Percentiles rank a stretch among this genome's conserved stretches.
Conservation (phyloP, 2,329 filamentous ascomycete species). For the Pestalotiopsis sp. region DNA sequence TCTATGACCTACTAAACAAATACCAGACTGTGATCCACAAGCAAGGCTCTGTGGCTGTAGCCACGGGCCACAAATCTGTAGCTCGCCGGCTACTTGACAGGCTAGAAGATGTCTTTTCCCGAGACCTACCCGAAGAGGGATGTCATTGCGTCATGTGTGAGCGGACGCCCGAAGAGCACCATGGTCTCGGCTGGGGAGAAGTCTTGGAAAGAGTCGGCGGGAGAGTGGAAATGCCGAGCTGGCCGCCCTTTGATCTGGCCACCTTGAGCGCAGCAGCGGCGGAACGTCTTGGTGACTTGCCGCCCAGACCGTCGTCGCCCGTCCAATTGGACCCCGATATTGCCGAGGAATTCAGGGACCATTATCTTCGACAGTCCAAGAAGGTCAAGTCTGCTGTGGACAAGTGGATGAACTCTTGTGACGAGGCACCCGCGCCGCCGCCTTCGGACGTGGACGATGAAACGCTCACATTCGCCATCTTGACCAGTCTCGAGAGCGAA, state of each 20-base stretch:
- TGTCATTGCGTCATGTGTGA: conserved; percentile 87
- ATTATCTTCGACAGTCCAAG: conserved; percentile 89
- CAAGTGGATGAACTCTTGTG: conserved; percentile 83
- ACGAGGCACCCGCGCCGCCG: conserved; percentile 71
- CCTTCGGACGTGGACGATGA: conserved; percentile 93
- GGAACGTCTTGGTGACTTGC: conserved; percentile 64
- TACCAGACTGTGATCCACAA: conserved; percentile 81
- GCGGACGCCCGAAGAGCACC: conserved; percentile 60
- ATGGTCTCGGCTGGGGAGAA: conserved; percentile 90
- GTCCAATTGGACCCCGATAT: conserved; percentile 89
- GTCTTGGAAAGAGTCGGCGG: conserved; percentile 92
- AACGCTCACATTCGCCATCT: conserved; percentile 88
- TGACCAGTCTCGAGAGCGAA: conserved; percentile 79
- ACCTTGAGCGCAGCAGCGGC: conserved; percentile 63
- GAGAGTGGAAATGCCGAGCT: conserved; percentile 79
- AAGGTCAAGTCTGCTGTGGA: conserved; percentile 93
- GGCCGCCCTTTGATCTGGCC: conserved; percentile 84
- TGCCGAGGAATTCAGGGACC: conserved; percentile 88
- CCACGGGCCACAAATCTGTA: conserved; percentile 94
- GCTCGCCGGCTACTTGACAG: conserved; percentile 87
- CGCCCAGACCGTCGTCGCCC: conserved; percentile 60
- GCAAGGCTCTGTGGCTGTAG: conserved; percentile 89
- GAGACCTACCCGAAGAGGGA: conserved; percentile 85
- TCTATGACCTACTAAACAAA: conserved; percentile 82
- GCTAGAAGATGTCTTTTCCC: conserved; percentile 90